Evolutionary conservation across 78 protist genomes (phyloP), one percentile per base, ranked within the genome.

Genomic region (Isochrysis galbana): DNA sequence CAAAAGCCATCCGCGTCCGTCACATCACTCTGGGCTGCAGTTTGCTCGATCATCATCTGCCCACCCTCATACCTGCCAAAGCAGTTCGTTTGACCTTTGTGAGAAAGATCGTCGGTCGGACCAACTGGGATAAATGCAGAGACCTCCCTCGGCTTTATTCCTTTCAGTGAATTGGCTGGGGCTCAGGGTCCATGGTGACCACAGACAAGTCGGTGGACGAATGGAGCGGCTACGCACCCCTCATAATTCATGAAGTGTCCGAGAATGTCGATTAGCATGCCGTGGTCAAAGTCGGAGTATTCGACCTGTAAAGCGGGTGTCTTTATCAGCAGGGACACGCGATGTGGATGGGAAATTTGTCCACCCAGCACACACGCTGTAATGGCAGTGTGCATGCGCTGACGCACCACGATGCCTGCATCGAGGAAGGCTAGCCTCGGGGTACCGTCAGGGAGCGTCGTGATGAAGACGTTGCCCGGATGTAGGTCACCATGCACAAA

Each of bases 381-480:
- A 29, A 26, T 2, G 70, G 70, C 70, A 5, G 70, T 29, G 70
- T 29, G 70, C 70, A 29, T 29, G 70, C 70, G 70, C 26, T 22
- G 36, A 45, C 83, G 46, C 46, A 32, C 45, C 54, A 90, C 95
- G 67, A 93, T 45, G 67, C 95, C 95, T 23, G 95, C 91, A 51
- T 93, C 95, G n/a, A 93, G 92, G 46, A 91, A 39, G 46, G 45
- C n/a, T 19, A 77, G 45, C 3, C 19, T 7, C 36, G 22, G 77
- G 36, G 4, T 26, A 36, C 77, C 77, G 61, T 25, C 5, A 17
- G 25, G 25, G 11, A 2, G 23, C 32, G 87, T 38, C 41, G 46
- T 17, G 21, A 93, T 94, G 94, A 93, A 29, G 23, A 93, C 47
- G 87, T 93, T 93, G 45, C 95, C 95, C 29, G 95, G 95, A 42